phyloP scores from a whole-genome alignment of 2,329 filamentous ascomycete genomes.

The Colletotrichum karsti region DNA sequence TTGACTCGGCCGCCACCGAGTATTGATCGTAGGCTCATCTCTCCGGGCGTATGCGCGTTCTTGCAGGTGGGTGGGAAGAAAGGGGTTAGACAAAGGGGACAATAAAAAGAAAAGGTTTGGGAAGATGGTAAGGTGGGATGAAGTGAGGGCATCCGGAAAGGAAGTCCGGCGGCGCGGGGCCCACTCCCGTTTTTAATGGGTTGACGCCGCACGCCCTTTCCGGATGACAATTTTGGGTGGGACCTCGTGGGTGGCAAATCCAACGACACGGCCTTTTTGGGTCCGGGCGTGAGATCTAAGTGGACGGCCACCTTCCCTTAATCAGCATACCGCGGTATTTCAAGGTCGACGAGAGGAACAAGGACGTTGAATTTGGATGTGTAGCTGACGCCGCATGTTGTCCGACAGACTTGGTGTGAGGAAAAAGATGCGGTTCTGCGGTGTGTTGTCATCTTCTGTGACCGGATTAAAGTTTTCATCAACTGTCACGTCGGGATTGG shows the following conservation, averaged over 20 bases:
- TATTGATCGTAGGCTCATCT: slow-evolving; percentile 44
- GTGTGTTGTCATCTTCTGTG: background rate
- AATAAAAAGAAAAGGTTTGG: background rate
- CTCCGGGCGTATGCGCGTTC: slow-evolving; percentile 15
- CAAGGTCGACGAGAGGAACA: background rate
- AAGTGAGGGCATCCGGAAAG: slow-evolving; percentile 2
- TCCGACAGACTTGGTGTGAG: too few species aligned
- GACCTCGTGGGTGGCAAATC: slow-evolving; percentile 13
- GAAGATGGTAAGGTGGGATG: background rate
- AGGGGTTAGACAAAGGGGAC: too few species aligned
- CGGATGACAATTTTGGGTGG: slow-evolving; percentile 16
- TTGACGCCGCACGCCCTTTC: slow-evolving; percentile 6
- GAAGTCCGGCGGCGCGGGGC: slow-evolving; percentile 2
- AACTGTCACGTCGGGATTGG: background rate
- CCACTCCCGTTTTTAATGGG: slow-evolving; percentile 4
- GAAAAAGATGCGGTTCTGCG: background rate
- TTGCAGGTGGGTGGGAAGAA: background rate
- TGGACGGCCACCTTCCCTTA: background rate
- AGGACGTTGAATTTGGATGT: background rate
- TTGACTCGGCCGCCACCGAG: slow-evolving; percentile 45
- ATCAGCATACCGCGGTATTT: background rate
- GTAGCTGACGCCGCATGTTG: too few species aligned
- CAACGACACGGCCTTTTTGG: background rate
- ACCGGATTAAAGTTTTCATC: background rate
- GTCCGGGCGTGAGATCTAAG: background rate